Evolutionary conservation across 2,329 filamentous ascomycete species (phyloP), one percentile per base, ranked within the genome.

Genomic region (Pleomassaria siparia): DNA sequence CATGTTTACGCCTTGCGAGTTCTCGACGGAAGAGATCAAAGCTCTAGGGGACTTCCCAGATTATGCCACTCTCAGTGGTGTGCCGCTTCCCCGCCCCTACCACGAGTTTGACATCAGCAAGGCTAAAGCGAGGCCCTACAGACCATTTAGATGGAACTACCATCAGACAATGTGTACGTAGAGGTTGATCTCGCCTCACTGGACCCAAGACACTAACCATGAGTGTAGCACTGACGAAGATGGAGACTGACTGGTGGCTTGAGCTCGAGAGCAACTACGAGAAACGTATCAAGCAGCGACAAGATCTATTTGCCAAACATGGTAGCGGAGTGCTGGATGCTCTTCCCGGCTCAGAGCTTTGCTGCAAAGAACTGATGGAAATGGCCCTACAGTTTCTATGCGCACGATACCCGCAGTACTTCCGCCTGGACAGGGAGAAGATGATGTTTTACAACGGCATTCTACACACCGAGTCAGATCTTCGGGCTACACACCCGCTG

Each of bases 121-220:
- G 53, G 89, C 89, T 1, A 60, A 79, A 9, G 81, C 89, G 1
- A 78, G 90, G 47, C 89, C 89, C 0, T 95, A 91, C 64, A 79
- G 90, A 32, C 90, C 90, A 0, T 87, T 95, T 35, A 72, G 90
- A 59, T 95, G 90, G 90, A 75, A 79, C 0, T 95, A 95, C 63
- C 88, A 94, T 64, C 90, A 95, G 64, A 95, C 89, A 0, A 95
- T 95, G 90, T 88, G 89, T 92, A 80, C 59, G 85, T 77, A 4
- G 21, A 20, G 16, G 16, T 15, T 15, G 4, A 5, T 24, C 28
- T 21, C 15, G 1, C 8, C 8, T n/a, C 9, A 26, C 24, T 4
- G 16, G 20, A 33, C 10, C 12, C 3, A 10, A 40, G 4, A 25
- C 8, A 16, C 16, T 62, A 40, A 56, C 15, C 2, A 7, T 40